Percentiles rank a stretch among this genome's conserved stretches.
phyloP scores from a whole-genome alignment of 2,329 filamentous ascomycete species.

The Rhinocladiella mackenziei region DNA sequence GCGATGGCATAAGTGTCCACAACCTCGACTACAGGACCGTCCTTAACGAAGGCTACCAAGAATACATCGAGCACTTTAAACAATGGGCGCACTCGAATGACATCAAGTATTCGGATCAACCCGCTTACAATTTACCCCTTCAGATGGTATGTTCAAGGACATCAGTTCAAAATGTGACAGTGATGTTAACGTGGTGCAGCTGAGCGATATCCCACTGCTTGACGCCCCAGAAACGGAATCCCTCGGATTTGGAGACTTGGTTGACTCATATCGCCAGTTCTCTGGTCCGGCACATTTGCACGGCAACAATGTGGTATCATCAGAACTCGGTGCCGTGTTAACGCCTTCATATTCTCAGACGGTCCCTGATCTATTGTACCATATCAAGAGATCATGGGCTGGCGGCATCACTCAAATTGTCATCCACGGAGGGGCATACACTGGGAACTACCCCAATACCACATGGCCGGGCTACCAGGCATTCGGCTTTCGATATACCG shows the following conservation, averaged over 20 bases:
- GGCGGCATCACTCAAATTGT: conserved; percentile 45
- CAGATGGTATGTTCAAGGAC: too few species aligned
- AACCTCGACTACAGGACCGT: too few species aligned
- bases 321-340: conserved; percentile 36
- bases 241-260: conserved; percentile 36
- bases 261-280: conserved; percentile 44
- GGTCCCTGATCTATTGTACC: conserved; percentile 33
- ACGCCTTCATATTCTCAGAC: conserved; percentile 30
- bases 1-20: too few species aligned
- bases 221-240: conserved; percentile 43
- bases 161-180: too few species aligned
- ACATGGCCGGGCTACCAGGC: conserved; percentile 50
- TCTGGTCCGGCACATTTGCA: conserved; percentile 40
- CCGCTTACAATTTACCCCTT: conserved; percentile 42
- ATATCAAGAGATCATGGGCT: conserved; percentile 40
- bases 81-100: conserved; percentile 35
- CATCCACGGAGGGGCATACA: conserved; percentile 44
- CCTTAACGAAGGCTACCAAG: conserved; percentile 28
- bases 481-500: conserved; percentile 43
- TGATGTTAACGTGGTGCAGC: too few species aligned
- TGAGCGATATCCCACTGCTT: conserved; percentile 35
- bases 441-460: conserved; percentile 43
- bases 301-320: conserved; percentile 40
- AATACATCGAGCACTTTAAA: conserved; percentile 34
- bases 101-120: conserved; percentile 39